Conservation (phyloP, 2,329 filamentous ascomycete genomes). For the Penicillium sp. region DNA sequence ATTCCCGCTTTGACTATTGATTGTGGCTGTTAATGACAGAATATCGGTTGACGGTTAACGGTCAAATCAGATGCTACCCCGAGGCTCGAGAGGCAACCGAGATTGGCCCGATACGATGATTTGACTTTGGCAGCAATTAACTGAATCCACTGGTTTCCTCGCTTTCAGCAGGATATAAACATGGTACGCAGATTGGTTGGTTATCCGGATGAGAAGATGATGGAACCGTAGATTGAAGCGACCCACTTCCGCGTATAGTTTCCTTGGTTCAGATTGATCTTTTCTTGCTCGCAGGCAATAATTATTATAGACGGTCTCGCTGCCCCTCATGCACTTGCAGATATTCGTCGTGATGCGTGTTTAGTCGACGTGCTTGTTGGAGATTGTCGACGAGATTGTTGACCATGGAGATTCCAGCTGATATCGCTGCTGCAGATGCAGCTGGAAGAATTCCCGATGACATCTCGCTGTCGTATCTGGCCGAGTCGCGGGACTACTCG, state of each 20-base stretch:
- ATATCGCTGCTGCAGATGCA: constrained; percentile 26
- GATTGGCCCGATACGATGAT: too few species aligned
- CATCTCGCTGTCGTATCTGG: constrained; percentile 25
- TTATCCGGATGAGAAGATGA: not conserved
- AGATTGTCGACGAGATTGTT: constrained; percentile 5
- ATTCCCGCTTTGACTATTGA: too few species aligned
- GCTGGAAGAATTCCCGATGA: constrained; percentile 24
- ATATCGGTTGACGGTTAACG: too few species aligned
- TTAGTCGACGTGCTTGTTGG: constrained; percentile 6
- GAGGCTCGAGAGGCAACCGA: too few species aligned
- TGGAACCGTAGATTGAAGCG: constrained; percentile 4
- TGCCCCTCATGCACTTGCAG: too few species aligned
- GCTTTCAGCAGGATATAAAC: constrained; percentile 1
- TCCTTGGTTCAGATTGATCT: too few species aligned
- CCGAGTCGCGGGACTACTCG: constrained; percentile 24
- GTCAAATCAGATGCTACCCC: too few species aligned
- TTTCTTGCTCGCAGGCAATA: too few species aligned
- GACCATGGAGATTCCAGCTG: constrained; percentile 22
- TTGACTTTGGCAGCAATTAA: constrained; percentile 3
- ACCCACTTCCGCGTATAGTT: constrained; percentile 13
- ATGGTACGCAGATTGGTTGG: constrained; percentile 8
- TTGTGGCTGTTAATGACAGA: too few species aligned
- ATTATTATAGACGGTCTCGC: too few species aligned
- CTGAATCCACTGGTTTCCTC: constrained; percentile 7
- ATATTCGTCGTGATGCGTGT: constrained; percentile 1